Evolutionary conservation across 2,329 filamentous ascomycete genomes (phyloP), one percentile per base, ranked within the genome.

Genomic region (Paraconiothyrium brasiliense): DNA sequence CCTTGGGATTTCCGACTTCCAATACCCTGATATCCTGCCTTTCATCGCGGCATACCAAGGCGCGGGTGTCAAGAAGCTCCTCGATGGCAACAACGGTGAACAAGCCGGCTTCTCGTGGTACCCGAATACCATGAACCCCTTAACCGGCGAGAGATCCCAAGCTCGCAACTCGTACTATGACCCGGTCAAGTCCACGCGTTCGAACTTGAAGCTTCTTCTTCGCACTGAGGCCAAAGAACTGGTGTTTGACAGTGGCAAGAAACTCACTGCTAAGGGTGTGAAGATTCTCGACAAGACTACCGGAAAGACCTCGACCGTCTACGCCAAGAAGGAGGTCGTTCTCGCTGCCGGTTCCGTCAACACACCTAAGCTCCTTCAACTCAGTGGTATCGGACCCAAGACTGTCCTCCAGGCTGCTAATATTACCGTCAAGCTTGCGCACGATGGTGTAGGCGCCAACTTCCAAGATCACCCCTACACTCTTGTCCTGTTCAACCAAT

Each of bases 271-370:
- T 2, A 65, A 57, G 32, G 73, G 74, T 14, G 73, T 76, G 32
- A 69, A 68, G 47, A 54, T 73, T n/a, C 68, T 64, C 10, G 54
- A 67, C 44, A 67, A 64, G n/a, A 61, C 63, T 32, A 69, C 62
- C 5, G 61, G 60, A n/a, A 51, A 50, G 8, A 64, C 65, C 7
- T 65, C 51, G 20, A 70, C 61, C 9, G 65, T 71, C 1, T 71
- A 71, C 50, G 74, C 72, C 4, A 72, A 64, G 46, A 70, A 72
- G 35, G 88, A 90, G 67, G 82, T 90, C 5, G 81, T 91, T 20
- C 71, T 91, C 1, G 86, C 86, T 0, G 88, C 88, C 1, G 84
- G 81, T 30, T 77, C 72, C 86, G 32, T 83, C 84, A 68, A 87
- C 85, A 8, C 88, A 84, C 2, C 86, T 85, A 73, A 77, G 88